Evolutionary conservation across 805 yeast species (phyloP), one percentile per base, ranked within the genome.

Genomic region (Starmerella potacharoeniae): DNA sequence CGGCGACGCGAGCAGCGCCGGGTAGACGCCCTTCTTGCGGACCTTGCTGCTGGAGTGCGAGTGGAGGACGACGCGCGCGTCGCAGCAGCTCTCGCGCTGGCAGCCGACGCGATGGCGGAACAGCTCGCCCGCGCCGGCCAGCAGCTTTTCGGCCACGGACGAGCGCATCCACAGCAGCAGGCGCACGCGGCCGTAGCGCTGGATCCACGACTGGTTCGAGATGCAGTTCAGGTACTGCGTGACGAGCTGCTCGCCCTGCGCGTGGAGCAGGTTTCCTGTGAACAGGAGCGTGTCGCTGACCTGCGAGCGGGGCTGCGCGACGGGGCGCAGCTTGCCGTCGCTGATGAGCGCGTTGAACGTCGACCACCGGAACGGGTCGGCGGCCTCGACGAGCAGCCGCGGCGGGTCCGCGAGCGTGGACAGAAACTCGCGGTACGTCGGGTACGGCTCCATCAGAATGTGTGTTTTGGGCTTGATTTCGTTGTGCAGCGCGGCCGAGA

Each of bases 161-260:
- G 82, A 79, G 3, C 82, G 80, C 22, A 83, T 73, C 81, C 90
- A 79, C 14, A 84, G 68, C 29, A 90, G 69, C 82, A 87, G 79
- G 58, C 86, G 75, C 2, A 89, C 90, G 49, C 84, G 76, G 8
- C 95, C 86, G 67, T 76, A 84, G 60, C 74, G 73, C 58, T 81
- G 83, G 8, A 86, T 66, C 96, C 95, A 87, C 64, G 84, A 85
- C 49, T 76, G 73, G 65, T 82, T 76, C 0, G 78, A 81, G 33
- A 82, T 71, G 68, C 95, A 84, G 57, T 76, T 77, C 35, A 84
- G 67, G 81, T 88, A 84, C 69, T 87, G 95, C 55, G 84, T 81
- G 30, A 84, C 67, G 16, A 86, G 74, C 51, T 83, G 80, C 65
- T 84, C 93, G 11, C 84, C 85, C 56, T 75, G 76, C 8, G 71